phyloP scores from a whole-genome alignment of 306 rosid species.

The Citrullus mucosospermus region DNA sequence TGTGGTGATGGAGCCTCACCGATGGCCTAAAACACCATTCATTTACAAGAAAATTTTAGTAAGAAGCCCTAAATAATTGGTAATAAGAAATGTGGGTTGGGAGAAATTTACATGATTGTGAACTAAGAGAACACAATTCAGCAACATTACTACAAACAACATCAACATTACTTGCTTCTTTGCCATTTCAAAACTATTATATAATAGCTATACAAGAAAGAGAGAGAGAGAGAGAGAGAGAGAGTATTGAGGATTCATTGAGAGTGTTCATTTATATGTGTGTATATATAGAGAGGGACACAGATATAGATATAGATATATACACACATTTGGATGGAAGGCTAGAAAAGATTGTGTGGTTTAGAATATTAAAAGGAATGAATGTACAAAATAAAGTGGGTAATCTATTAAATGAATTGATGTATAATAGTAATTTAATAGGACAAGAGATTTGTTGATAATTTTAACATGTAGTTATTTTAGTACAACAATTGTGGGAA shows the following conservation, averaged over 20 bases:
- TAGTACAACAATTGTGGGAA: no score
- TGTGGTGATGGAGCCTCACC: not conserved
- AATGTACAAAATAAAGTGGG: no score
- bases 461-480: no score
- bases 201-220: not conserved
- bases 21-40: not conserved
- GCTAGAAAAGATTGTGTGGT: not conserved
- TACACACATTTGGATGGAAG: no score
- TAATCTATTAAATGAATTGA: no score
- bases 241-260: not conserved
- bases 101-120: not conserved
- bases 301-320: no score
- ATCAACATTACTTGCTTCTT: not conserved
- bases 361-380: no score
- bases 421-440: no score
- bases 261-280: not conserved
- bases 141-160: not conserved
- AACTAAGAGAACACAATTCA: not conserved
- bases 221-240: not conserved
- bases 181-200: not conserved
- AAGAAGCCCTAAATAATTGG: no score
- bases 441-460: no score
- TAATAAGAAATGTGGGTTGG: not conserved
- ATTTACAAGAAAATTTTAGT: not conserved
- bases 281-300: no score